Conservation (phyloP, 2,329 filamentous ascomycete genomes). For the Graphilbum fragrans region DNA sequence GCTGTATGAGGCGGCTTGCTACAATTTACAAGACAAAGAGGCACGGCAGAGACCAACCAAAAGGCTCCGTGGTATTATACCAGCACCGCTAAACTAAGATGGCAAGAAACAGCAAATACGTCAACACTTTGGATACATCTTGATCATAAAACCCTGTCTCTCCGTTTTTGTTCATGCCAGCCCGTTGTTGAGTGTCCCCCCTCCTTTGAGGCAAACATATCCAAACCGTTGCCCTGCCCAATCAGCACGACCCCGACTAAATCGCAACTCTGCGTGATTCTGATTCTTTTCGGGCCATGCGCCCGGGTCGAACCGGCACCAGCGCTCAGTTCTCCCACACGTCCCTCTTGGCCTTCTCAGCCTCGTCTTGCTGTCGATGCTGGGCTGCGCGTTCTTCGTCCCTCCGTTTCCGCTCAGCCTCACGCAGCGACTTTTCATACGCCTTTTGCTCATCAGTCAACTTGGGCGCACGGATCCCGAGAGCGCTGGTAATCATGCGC, state of each 20-base stretch:
- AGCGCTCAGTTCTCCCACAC: slow-evolving; percentile 62
- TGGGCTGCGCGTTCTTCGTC: slow-evolving; percentile 61
- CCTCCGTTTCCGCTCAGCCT: slow-evolving; percentile 69
- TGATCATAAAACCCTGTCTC: not conserved
- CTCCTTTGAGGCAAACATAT: too few species aligned
- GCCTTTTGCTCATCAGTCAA: slow-evolving; percentile 80
- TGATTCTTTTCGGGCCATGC: not conserved
- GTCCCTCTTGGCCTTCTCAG: slow-evolving; percentile 67
- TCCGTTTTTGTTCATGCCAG: not conserved
- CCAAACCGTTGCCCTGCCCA: too few species aligned
- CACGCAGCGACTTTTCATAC: slow-evolving; percentile 70
- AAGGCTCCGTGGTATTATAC: too few species aligned
- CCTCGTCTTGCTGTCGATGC: slow-evolving; percentile 46
- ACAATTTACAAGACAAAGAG: not conserved
- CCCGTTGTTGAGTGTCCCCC: not conserved
- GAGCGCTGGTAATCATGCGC: slow-evolving; percentile 76
- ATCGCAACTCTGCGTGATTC: too few species aligned
- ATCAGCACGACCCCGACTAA: too few species aligned
- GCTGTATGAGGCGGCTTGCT: not conserved
- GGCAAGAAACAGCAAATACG: too few species aligned
- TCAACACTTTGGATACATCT: too few species aligned
- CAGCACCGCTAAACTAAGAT: too few species aligned
- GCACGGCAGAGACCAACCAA: too few species aligned
- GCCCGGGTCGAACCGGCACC: not conserved
- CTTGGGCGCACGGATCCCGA: slow-evolving; percentile 70